Evolutionary conservation across 2,329 filamentous ascomycete species (phyloP), one percentile per base, ranked within the genome.

Genomic region (Tolypocladium cylindrosporum): DNA sequence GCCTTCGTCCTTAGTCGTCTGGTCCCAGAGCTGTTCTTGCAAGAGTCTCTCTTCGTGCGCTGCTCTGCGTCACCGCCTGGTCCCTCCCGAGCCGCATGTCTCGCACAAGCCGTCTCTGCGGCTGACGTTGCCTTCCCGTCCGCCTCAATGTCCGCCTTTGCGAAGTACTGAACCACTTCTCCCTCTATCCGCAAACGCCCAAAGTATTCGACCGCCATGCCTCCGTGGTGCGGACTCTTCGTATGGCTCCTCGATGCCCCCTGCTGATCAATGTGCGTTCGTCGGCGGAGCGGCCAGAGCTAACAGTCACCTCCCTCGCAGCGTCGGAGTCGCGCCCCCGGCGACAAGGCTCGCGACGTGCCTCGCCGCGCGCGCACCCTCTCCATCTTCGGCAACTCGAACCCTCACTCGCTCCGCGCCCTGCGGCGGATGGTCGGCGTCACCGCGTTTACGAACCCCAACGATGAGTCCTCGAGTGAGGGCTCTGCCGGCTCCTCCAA

Each of bases 331-430:
- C 62, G 61, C 34, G 36, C 58, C 7, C 58, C 61, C 19, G 57
- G 58, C 54, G 59, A 58, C 27, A 39, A 54, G 34, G 55, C 59
- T 6, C 3, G 55, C 24, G 61, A 66, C 34, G 62, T 64, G 58
- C 71, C 66, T 51, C 62, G 64, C 50, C 73, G 73, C 34, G 60
- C 65, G 50, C 70, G 67, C 27, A 75, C 73, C 41, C 68, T 75
- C 63, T 75, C 73, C 57, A 70, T 76, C 58, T 74, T 75, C 56
- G 73, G 68, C 54, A 70, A 69, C 58, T 67, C 70, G 31, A 73
- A 74, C 52, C 59, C 64, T 52, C 60, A 67, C 31, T 66, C 70
- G 31, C 64, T 66, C 27, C 54, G 58, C 31, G 61, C 65, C n/a
- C 62, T 76, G 37, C 63, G 64, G 42, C 64, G 64, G 13, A 68